Evolutionary conservation across 768 basidiomycete genomes (phyloP).

Genomic region (Rhodosporidiobolus sp.): DNA sequence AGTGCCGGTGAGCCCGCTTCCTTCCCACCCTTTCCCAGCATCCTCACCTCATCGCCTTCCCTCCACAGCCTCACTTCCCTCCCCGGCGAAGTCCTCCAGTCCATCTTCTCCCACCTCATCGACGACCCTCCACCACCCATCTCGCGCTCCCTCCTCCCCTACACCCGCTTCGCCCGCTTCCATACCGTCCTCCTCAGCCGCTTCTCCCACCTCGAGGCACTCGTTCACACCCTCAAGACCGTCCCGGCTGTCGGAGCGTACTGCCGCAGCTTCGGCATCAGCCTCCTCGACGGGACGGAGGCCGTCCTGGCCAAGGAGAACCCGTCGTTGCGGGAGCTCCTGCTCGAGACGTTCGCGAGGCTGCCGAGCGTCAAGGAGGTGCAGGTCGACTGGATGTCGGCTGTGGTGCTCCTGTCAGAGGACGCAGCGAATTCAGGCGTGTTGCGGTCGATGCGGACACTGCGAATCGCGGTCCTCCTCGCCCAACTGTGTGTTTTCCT

Average conservation of each 20-base stretch:
- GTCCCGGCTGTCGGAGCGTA: neutral
- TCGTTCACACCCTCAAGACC: neutral
- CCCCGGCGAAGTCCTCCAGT: conserved; percentile 23
- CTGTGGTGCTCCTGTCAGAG: conserved; percentile 6
- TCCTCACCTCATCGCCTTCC: neutral
- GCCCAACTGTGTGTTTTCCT: neutral
- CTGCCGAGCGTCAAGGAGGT: conserved; percentile 7
- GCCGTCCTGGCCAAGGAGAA: conserved; percentile 1
- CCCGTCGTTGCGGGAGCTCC: neutral
- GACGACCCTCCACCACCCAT: conserved; percentile 4
- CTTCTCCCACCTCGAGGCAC: neutral
- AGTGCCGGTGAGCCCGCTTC: too few species aligned
- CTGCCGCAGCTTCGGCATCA: neutral
- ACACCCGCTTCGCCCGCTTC: conserved; percentile 17
- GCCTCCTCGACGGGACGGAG: conserved; percentile 11
- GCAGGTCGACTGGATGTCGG: conserved; percentile 10
- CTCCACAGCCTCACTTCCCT: conserved; percentile 2
- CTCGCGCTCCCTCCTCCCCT: conserved; percentile 23
- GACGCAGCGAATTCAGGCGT: neutral
- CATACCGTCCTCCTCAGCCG: neutral
- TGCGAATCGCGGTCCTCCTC: neutral
- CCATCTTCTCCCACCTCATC: neutral
- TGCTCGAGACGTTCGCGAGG: conserved; percentile 1
- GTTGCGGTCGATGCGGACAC: neutral
- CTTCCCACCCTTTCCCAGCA: neutral